Conservation (phyloP, 495 filamentous ascomycete genomes). For the Penicillium coprophilum region DNA sequence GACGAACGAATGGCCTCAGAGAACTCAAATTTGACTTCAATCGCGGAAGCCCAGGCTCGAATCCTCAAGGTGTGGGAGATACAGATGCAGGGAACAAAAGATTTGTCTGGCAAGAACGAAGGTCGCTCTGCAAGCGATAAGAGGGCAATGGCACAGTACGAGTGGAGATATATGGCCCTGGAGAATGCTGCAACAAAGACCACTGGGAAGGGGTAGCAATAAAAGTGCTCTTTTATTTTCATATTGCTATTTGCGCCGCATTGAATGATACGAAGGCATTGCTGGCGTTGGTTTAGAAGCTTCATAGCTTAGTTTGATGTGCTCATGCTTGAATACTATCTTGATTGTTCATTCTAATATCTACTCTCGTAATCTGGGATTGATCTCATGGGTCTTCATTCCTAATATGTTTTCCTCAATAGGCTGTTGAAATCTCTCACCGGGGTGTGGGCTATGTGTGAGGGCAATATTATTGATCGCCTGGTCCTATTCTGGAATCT, state of each 20-base stretch:
- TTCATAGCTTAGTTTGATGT: slow-evolving; percentile 5
- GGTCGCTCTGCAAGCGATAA: slow-evolving; percentile 34
- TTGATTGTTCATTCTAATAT: slow-evolving; percentile 2
- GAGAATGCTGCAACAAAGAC: slow-evolving; percentile 37
- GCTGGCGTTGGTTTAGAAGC: slow-evolving; percentile 35
- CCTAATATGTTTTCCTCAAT: background rate
- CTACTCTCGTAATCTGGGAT: background rate
- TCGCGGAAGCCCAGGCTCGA: slow-evolving; percentile 39
- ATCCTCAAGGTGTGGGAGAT: slow-evolving; percentile 44
- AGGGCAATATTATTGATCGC: background rate
- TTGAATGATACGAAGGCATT: slow-evolving; percentile 25
- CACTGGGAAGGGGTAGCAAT: slow-evolving; percentile 5
- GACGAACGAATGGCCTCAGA: slow-evolving; percentile 38
- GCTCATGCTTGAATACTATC: slow-evolving; percentile 7
- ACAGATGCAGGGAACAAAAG: slow-evolving; percentile 39
- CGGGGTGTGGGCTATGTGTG: background rate
- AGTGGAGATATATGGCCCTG: slow-evolving; percentile 40
- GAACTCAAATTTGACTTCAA: slow-evolving; percentile 39
- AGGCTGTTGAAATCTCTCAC: background rate
- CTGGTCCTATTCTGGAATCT: background rate
- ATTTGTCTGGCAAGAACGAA: slow-evolving; percentile 38
- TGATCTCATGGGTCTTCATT: background rate
- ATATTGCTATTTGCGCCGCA: background rate
- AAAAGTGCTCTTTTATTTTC: slow-evolving; percentile 16
- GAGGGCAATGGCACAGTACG: slow-evolving; percentile 40